phyloP scores from a whole-genome alignment of 495 filamentous ascomycete species.

The Aspergillus biplanus region DNA sequence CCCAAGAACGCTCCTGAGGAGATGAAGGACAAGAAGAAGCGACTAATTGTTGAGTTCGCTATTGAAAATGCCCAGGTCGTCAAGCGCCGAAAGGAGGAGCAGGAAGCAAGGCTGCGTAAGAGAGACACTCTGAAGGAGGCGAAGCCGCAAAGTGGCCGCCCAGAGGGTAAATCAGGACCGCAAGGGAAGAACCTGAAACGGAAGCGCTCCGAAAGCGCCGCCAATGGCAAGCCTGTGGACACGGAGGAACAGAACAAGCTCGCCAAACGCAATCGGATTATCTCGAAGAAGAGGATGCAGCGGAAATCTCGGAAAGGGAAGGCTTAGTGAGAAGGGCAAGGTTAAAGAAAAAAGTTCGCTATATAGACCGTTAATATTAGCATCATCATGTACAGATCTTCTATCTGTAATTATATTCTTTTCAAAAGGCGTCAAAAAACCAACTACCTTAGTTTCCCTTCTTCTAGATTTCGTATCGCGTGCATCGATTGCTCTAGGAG shows the following conservation, averaged over 20 bases:
- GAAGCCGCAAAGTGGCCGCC: slow-evolving; percentile 26
- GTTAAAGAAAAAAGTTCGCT: slow-evolving; percentile 13
- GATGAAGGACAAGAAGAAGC: slow-evolving; percentile 65
- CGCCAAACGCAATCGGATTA: slow-evolving; percentile 65
- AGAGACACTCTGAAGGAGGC: slow-evolving; percentile 31
- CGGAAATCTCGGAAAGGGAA: slow-evolving; percentile 55
- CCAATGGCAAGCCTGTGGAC: slow-evolving; percentile 33
- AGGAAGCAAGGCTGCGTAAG: slow-evolving; percentile 62
- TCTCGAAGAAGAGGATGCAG: slow-evolving; percentile 67
- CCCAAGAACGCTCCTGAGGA: slow-evolving; percentile 42
- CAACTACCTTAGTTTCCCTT: neutral
- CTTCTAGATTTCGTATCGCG: no score
- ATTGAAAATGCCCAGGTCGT: slow-evolving; percentile 98
- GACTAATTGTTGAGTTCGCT: slow-evolving; percentile 94
- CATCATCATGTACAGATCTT: slow-evolving; percentile 8
- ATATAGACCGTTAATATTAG: slow-evolving; percentile 18
- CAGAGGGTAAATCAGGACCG: neutral
- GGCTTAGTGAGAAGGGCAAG: slow-evolving; percentile 25
- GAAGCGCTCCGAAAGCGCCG: slow-evolving; percentile 42
- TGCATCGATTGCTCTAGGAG: neutral
- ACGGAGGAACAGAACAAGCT: slow-evolving; percentile 56
- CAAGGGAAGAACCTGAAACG: slow-evolving; percentile 30
- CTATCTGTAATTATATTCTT: slow-evolving; percentile 4
- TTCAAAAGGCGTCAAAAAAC: neutral
- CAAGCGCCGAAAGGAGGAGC: slow-evolving; percentile 68